Base-by-base conservation (phyloP, 805 yeast species). In the Pichia californica region DNA sequence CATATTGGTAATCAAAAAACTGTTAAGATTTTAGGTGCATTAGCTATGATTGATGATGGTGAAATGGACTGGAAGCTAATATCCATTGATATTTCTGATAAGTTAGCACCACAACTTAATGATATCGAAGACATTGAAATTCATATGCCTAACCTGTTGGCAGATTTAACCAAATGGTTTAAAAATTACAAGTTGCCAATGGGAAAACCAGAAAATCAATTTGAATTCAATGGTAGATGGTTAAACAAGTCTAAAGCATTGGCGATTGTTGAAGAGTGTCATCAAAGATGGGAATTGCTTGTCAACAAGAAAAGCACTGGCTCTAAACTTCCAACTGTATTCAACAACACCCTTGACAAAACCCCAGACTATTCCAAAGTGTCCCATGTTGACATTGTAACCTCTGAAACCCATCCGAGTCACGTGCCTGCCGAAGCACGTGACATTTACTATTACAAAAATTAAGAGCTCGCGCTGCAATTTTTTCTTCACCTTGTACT, bases 31-130 rank as follows among this genome's bases (percentile, higher is more conserved):
- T 68, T 85, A 46, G 93, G 93, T 42, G 81, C 84, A 34, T 66
- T 85, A 67, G 93, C 88, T 5, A 67, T 85, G 55, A 78, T 85
- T 47, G 94, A 85, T 56, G 97, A 89, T 65, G 97, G 96, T 53
- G 99, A 93, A 69, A 75, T 95, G 46, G 99, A 91, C 69, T 91
- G 98, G 98, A 87, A 87, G 66, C 71, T 87, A 27, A 76, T 87
- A 46, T 87, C 74, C 16, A 82, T 87, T 44, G 81, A 82, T 56
- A 67, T 70, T 26, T 67, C 72, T 41, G 94, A 86, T 60, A 82
- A 85, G 36, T 58, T 82, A 57, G 81, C 87, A 20, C 46, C 68
- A 6, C 68, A 76, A 51, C 60, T 87, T 45, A 69, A 80, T 55
- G 79, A 74, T 58, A 71, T 87, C 36, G 68, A 70, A 47, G 95